phyloP scores from a whole-genome alignment of 768 basidiomycete species.

The Pilatotrama ljubarskyi region DNA sequence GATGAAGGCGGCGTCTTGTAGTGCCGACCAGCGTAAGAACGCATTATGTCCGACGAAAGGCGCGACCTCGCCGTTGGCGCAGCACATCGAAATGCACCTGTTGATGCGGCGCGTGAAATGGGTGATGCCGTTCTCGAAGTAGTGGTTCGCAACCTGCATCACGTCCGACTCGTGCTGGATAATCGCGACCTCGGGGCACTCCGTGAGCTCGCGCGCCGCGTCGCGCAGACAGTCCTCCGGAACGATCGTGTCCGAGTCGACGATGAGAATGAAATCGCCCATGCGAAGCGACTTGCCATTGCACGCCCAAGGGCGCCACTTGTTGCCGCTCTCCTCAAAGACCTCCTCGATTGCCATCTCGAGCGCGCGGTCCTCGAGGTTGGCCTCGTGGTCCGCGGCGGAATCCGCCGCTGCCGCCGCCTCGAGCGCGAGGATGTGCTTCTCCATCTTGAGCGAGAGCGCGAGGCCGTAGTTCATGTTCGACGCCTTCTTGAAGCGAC shows the following conservation, averaged over 20 bases:
- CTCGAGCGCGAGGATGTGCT: slow-evolving; percentile 50
- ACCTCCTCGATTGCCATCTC: slow-evolving; percentile 75
- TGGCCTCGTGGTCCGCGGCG: slow-evolving; percentile 45
- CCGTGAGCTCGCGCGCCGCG: slow-evolving; percentile 81
- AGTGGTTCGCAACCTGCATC: slow-evolving; percentile 88
- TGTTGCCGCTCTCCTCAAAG: slow-evolving; percentile 54
- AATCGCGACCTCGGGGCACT: slow-evolving; percentile 83
- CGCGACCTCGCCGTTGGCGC: slow-evolving; percentile 79
- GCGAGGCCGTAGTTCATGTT: slow-evolving; percentile 88
- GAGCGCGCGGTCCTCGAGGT: slow-evolving; percentile 71
- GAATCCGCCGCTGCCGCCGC: slow-evolving; percentile 40
- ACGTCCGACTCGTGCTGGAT: slow-evolving; percentile 93
- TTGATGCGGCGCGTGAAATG: slow-evolving; percentile 89
- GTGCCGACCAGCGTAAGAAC: slow-evolving; percentile 85
- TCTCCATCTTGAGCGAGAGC: slow-evolving; percentile 63
- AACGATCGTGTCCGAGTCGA: slow-evolving; percentile 80
- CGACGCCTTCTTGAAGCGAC: slow-evolving; percentile 91
- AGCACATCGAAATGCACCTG: slow-evolving; percentile 75
- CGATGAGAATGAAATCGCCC: slow-evolving; percentile 77
- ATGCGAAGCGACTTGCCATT: slow-evolving; percentile 76
- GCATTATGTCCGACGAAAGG: slow-evolving; percentile 89
- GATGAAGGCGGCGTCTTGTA: slow-evolving; percentile 81
- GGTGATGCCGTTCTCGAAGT: slow-evolving; percentile 89
- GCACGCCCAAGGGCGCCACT: slow-evolving; percentile 73
- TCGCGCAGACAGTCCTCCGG: slow-evolving; percentile 91